Evolutionary conservation across 805 yeast genomes (phyloP).

Genomic region (Starmera dryadoides): DNA sequence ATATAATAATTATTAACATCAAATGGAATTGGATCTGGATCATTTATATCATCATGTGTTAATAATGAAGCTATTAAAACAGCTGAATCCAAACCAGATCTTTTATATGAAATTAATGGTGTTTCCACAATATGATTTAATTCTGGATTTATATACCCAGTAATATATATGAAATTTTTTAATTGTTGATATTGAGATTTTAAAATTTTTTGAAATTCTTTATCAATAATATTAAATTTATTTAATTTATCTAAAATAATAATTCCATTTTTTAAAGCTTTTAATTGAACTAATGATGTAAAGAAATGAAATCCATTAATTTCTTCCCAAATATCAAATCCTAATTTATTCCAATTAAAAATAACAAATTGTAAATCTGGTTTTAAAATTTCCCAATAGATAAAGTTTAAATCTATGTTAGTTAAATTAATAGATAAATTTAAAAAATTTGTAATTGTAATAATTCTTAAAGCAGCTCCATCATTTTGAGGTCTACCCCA

Average conservation of each 20-base stretch:
- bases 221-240: neutral
- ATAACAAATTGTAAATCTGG: constrained; percentile 65
- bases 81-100: constrained; percentile 80
- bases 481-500: constrained; percentile 98
- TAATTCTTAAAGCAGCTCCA: constrained; percentile 81
- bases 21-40: constrained; percentile 44
- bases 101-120: constrained; percentile 37
- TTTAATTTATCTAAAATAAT: constrained; percentile 24
- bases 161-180: constrained; percentile 18
- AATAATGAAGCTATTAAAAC: constrained; percentile 38
- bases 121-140: constrained; percentile 64
- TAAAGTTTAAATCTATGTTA: constrained; percentile 13
- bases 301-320: constrained; percentile 68
- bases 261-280: constrained; percentile 57
- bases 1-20: constrained; percentile 51
- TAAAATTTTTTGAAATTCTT: constrained; percentile 13
- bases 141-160: constrained; percentile 28
- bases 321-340: constrained; percentile 97
- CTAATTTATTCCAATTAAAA: constrained; percentile 50
- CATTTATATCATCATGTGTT: constrained; percentile 37
- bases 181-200: constrained; percentile 18
- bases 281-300: constrained; percentile 67
- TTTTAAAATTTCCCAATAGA: constrained; percentile 48
- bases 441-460: constrained; percentile 55
- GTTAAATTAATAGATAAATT: too few relatives aligned